phyloP scores from a whole-genome alignment of 495 filamentous ascomycete genomes.

The Cercophora samala region DNA sequence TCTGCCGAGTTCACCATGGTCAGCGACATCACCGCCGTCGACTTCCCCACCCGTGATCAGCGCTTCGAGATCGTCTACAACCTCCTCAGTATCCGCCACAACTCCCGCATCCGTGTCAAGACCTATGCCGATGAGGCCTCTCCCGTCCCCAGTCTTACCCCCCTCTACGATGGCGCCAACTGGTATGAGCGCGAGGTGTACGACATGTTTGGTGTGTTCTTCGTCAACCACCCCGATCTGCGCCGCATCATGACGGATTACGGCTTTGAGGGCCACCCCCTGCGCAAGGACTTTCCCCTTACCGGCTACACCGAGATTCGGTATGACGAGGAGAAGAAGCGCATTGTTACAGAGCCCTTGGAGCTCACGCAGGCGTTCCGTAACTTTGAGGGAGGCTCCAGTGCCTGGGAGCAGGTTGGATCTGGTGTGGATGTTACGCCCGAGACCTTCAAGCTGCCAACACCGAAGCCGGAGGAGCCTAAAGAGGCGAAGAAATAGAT shows the following conservation, averaged over 20 bases:
- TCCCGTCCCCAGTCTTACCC: constrained; percentile 85
- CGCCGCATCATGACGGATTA: constrained; percentile 99
- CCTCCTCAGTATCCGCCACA: constrained; percentile 89
- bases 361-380: constrained; percentile 99
- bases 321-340: constrained; percentile 99
- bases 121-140: constrained; percentile 96
- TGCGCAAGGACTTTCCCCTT: constrained; percentile 96
- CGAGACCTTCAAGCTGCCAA: constrained; percentile 89
- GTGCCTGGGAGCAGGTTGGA: constrained; percentile 88
- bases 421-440: constrained; percentile 74
- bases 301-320: constrained; percentile 98
- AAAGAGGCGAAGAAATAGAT: constrained; percentile 89
- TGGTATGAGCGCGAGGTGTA: constrained; percentile 99
- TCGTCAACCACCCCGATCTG: constrained; percentile 90
- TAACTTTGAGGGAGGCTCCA: constrained; percentile 88
- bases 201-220: constrained; percentile 97
- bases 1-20: constrained; percentile 94
- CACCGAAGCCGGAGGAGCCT: constrained; percentile 88
- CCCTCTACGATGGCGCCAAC: constrained; percentile 89
- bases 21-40: constrained; percentile 86
- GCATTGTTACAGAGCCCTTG: constrained; percentile 94
- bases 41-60: constrained; percentile 90
- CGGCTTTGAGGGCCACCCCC: constrained; percentile 95
- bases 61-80: constrained; percentile 99
- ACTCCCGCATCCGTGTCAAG: constrained; percentile 95